These are phyloP conservation scores for Lentinula sp. DNA, from an alignment of 768 basidiomycete species.

Conservation along the genomic window DNA sequence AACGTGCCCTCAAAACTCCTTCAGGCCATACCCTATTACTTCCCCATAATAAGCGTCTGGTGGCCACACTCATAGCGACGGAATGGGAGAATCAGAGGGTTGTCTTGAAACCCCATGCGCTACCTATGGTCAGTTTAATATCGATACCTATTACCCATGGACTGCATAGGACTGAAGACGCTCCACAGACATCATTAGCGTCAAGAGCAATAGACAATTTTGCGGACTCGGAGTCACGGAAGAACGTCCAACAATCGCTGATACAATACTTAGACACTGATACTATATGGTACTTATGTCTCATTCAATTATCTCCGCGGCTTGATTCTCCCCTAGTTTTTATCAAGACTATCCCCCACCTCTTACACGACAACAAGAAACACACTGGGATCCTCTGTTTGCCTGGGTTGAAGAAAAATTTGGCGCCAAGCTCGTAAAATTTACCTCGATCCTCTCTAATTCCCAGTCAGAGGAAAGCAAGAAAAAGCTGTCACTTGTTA, in stretches of 20 bases:
- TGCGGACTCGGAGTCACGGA: conserved; percentile 44
- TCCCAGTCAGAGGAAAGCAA: conserved; percentile 68
- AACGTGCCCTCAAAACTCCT: conserved; percentile 83
- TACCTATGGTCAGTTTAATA: conserved; percentile 68
- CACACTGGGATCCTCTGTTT: conserved; percentile 87
- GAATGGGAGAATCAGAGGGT: conserved; percentile 96
- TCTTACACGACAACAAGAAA: conserved; percentile 69
- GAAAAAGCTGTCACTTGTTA: conserved; percentile 46
- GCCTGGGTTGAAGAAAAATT: conserved; percentile 70
- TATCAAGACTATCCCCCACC: conserved; percentile 72
- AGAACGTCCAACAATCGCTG: conserved; percentile 61
- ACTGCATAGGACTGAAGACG: conserved; percentile 6
- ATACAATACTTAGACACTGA: conserved; percentile 91
- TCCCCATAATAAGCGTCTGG: conserved; percentile 61
- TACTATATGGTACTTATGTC: conserved; percentile 65
- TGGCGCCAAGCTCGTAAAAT: conserved; percentile 59
- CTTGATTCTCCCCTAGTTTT: conserved; percentile 48
- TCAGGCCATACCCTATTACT: conserved; percentile 70
- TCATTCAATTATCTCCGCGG: not conserved
- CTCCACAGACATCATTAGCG: conserved; percentile 75
- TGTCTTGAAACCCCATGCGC: conserved; percentile 80
- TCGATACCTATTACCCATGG: not conserved
- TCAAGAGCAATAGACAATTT: conserved; percentile 87
- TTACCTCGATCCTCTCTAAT: conserved; percentile 65
- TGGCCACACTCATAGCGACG: conserved; percentile 82